These are phyloP conservation scores for Paratrypanosoma confusum DNA, from an alignment of 208 protist genomes.

Conservation along the genomic window DNA sequence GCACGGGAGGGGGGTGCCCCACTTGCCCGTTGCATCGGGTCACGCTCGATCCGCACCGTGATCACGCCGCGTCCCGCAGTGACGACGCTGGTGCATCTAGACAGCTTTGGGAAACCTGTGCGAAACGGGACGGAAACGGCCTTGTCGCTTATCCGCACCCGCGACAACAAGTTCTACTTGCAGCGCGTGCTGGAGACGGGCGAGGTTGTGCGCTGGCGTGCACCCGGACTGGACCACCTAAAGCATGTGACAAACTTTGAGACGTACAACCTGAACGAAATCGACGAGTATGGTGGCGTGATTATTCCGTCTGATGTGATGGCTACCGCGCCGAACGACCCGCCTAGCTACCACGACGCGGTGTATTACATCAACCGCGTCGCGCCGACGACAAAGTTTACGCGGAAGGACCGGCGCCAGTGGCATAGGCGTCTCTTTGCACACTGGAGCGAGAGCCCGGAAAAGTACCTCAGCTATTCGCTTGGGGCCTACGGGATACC, in stretches of 20 bases:
- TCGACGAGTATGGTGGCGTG: slow-evolving; percentile 78
- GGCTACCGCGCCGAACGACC: slow-evolving; percentile 52
- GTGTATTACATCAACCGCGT: slow-evolving; percentile 65
- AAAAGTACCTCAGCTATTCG: slow-evolving; percentile 64
- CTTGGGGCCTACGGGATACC: slow-evolving; percentile 54
- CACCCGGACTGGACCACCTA: slow-evolving; percentile 66
- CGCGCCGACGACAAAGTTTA: slow-evolving; percentile 63
- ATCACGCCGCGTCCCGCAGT: slow-evolving; percentile 72
- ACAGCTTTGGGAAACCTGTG: slow-evolving; percentile 43
- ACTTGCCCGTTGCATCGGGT: slow-evolving; percentile 2
- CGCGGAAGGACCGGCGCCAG: slow-evolving; percentile 67
- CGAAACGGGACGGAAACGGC: slow-evolving; percentile 58
- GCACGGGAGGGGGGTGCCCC: too few species aligned
- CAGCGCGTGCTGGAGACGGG: slow-evolving; percentile 68
- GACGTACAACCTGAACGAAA: slow-evolving; percentile 75
- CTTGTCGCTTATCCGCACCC: slow-evolving; percentile 65
- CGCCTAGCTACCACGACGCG: slow-evolving; percentile 55
- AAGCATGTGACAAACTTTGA: slow-evolving; percentile 85
- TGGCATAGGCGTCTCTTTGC: slow-evolving; percentile 66
- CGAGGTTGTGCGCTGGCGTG: slow-evolving; percentile 72
- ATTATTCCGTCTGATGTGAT: slow-evolving; percentile 73
- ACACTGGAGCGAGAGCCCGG: slow-evolving; percentile 76
- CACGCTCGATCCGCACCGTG: slow-evolving; percentile 53
- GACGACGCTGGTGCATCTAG: slow-evolving; percentile 71
- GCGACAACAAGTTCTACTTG: slow-evolving; percentile 88